Evolutionary conservation across 2,329 filamentous ascomycete species (phyloP), one percentile per base, ranked within the genome.

Genomic region (Graphiopsis chlorocephala): DNA sequence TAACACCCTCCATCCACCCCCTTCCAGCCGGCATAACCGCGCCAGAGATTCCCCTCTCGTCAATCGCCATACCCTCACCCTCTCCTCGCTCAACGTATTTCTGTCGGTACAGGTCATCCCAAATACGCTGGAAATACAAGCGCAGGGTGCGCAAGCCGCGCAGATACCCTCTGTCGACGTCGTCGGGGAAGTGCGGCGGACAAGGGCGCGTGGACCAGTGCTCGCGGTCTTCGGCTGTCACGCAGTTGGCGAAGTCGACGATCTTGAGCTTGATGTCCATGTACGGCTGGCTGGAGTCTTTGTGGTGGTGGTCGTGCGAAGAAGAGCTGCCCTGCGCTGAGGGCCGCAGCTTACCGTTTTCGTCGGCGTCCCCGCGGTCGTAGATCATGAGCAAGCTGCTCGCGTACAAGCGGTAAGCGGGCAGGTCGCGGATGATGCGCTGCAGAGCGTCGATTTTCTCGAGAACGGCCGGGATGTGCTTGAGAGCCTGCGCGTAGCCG

Each of bases 191-290:
- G 65, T 87, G 85, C 4, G 95, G 95, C 15, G 95, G 95, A 71
- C 94, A 97, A 20, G 82, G 79, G 47, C 72, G 73, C 23, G 64
- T 55, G 14, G 65, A 33, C 25, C 72, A 64, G 29, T 70, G 58
- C 65, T 86, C 82, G 12, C 88, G 78, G 72, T 97, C 93, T 69
- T 95, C 90, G 4, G 92, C 91, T 1, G 93, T 98, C 38, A 98
- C 89, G 73, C 94, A 97, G 76, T 99, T 99, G 68, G 95, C 95
- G 80, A 99, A 99, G 78, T 99, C 95, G 64, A 97, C 94, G 76
- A 99, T 96, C 78, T 97, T 97, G 79, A 99, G 88, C 76, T 97
- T 91, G 74, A 96, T 93, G 69, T 74, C 71, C 10, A 65, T 64
- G 62, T 74, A 73, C 3, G 67, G 68, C 50, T 65, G 68, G 15